Conservation (phyloP, 345 rosid genomes). For the Boechera stricta region DNA sequence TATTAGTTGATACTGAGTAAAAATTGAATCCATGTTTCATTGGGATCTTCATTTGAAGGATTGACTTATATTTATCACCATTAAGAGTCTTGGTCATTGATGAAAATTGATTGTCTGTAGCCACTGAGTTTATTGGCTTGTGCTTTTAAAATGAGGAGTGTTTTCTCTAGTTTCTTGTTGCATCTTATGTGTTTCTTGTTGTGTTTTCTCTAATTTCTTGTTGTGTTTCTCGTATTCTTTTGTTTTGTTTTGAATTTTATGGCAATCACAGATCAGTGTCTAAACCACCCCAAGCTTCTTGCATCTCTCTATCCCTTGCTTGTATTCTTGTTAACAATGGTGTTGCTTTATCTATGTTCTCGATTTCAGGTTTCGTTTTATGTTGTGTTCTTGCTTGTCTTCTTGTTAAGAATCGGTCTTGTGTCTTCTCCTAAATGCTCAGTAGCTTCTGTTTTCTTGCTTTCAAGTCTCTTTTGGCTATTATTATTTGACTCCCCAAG, state of each 20-base stretch:
- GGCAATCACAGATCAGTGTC: slow-evolving; percentile 29
- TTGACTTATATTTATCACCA: neutral
- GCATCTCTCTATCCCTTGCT: slow-evolving; percentile 80
- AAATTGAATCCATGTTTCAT: neutral
- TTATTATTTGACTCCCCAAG: slow-evolving; percentile 63
- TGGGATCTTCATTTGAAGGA: neutral
- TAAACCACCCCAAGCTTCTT: slow-evolving; percentile 90
- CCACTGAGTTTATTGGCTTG: too few relatives aligned
- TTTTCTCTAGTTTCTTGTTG: too few relatives aligned
- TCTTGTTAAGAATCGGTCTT: slow-evolving; percentile 49
- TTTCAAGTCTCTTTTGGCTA: slow-evolving; percentile 67
- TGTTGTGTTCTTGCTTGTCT: slow-evolving; percentile 54
- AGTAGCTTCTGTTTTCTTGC: slow-evolving; percentile 54
- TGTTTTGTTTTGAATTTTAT: too few relatives aligned
- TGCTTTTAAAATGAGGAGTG: too few relatives aligned
- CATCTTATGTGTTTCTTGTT: too few relatives aligned
- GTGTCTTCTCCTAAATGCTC: slow-evolving; percentile 43
- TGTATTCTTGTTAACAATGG: slow-evolving; percentile 49
- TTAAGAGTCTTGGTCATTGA: too few relatives aligned
- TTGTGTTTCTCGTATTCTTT: too few relatives aligned
- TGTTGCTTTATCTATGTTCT: slow-evolving; percentile 49
- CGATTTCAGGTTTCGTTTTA: slow-evolving; percentile 63
- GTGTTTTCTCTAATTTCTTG: too few relatives aligned
- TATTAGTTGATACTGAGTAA: neutral
- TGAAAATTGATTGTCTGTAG: too few relatives aligned